phyloP scores from a whole-genome alignment of 2,329 filamentous ascomycete species.

The Fusarium sp. region DNA sequence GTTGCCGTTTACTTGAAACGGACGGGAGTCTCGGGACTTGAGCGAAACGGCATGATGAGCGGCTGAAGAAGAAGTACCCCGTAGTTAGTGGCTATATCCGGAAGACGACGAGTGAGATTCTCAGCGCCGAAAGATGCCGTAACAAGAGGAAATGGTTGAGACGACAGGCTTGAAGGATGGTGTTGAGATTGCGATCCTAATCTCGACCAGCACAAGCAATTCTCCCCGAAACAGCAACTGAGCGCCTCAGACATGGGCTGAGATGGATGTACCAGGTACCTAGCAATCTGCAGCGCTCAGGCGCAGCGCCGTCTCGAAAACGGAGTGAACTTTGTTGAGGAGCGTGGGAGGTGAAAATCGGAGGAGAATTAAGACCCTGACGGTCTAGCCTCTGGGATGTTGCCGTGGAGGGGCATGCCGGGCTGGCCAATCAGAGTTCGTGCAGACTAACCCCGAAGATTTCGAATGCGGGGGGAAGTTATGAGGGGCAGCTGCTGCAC shows the following conservation, averaged over 20 bases:
- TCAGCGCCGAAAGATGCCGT: not conserved
- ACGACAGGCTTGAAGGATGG: not conserved
- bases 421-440: slow-evolving; percentile 26
- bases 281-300: not conserved
- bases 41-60: not conserved
- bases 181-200: slow-evolving; percentile 11
- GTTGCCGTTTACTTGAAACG: slow-evolving; percentile 8
- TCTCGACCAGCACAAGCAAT: not conserved
- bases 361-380: slow-evolving; percentile 25
- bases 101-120: not conserved
- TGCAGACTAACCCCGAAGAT: slow-evolving; percentile 33
- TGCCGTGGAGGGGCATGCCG: slow-evolving; percentile 16
- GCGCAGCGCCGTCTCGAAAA: not conserved
- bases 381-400: slow-evolving; percentile 3
- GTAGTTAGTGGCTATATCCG: not conserved
- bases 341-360: slow-evolving; percentile 2
- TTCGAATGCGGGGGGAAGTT: slow-evolving; percentile 38
- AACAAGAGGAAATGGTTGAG: not conserved
- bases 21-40: not conserved
- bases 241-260: not conserved
- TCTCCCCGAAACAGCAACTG: not conserved
- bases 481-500: slow-evolving; percentile 36
- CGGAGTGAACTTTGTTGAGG: slow-evolving; percentile 34
- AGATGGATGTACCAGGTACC: not conserved
- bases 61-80: not conserved